Evolutionary conservation across 1,139 yeast genomes (phyloP).

Genomic region (Candida tetrigidarum): DNA sequence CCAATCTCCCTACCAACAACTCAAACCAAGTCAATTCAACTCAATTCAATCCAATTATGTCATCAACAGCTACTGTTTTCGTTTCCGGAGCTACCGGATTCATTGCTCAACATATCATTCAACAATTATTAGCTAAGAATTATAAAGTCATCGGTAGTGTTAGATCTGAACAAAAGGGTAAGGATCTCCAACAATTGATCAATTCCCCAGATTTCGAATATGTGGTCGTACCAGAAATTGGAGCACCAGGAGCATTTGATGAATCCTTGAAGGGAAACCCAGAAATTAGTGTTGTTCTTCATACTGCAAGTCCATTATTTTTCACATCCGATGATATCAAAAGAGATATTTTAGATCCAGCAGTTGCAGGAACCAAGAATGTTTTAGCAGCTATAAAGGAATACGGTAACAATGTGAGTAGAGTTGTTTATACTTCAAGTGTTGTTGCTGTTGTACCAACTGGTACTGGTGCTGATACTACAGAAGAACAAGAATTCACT

Average conservation of each 20-base stretch:
- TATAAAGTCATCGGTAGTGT: slow-evolving; percentile 42
- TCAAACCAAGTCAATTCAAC: neutral
- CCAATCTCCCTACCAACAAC: neutral
- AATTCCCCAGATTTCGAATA: slow-evolving; percentile 27
- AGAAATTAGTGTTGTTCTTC: slow-evolving; percentile 30
- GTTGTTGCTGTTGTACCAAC: slow-evolving; percentile 25
- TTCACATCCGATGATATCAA: slow-evolving; percentile 28
- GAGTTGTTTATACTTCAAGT: slow-evolving; percentile 34
- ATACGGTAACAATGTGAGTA: slow-evolving; percentile 28
- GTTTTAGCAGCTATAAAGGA: slow-evolving; percentile 27
- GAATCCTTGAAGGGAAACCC: slow-evolving; percentile 32
- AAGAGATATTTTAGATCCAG: slow-evolving; percentile 33
- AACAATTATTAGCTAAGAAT: slow-evolving; percentile 27
- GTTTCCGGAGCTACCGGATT: slow-evolving; percentile 37
- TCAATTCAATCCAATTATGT: neutral
- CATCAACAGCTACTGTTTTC: slow-evolving; percentile 12
- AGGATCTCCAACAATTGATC: slow-evolving; percentile 21
- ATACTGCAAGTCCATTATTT: slow-evolving; percentile 37
- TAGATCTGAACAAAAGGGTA: slow-evolving; percentile 33
- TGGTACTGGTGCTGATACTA: slow-evolving; percentile 13
- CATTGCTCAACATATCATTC: slow-evolving; percentile 34
- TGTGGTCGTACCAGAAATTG: slow-evolving; percentile 32
- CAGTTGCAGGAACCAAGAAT: slow-evolving; percentile 34
- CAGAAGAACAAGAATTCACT: slow-evolving; percentile 16
- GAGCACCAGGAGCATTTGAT: slow-evolving; percentile 32